Conservation (phyloP, 2,329 filamentous ascomycete species). For the Mariannaea elegans region DNA sequence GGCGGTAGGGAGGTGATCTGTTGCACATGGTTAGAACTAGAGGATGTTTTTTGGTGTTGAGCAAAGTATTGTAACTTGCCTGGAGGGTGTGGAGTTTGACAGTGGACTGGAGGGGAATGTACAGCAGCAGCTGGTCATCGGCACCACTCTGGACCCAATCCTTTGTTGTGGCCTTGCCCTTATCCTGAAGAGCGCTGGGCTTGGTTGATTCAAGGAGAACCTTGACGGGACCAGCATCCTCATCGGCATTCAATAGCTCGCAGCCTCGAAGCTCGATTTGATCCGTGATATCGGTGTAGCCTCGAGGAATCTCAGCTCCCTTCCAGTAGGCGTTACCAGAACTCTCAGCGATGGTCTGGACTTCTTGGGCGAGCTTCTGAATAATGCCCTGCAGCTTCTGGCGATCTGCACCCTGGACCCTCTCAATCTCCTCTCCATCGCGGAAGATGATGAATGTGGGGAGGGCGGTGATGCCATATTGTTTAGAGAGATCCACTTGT, state of each 20-base stretch:
- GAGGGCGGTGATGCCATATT: conserved; percentile 78
- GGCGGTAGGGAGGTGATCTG: conserved; percentile 85
- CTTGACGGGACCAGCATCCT: conserved; percentile 75
- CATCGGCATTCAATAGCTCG: conserved; percentile 89
- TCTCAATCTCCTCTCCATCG: conserved; percentile 72
- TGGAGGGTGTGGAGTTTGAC: conserved; percentile 88
- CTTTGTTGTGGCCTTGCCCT: conserved; percentile 54
- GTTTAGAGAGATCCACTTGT: conserved; percentile 76
- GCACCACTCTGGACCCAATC: conserved; percentile 98
- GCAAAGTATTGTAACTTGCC: conserved; percentile 49
- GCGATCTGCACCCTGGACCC: conserved; percentile 78
- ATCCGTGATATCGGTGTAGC: conserved; percentile 85
- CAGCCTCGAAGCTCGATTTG: conserved; percentile 81
- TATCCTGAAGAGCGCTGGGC: conserved; percentile 69
- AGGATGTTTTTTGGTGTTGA: not conserved
- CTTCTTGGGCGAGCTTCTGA: conserved; percentile 74
- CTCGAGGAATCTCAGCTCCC: conserved; percentile 77
- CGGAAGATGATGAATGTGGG: conserved; percentile 95
- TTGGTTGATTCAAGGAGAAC: conserved; percentile 76
- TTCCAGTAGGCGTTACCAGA: conserved; percentile 69
- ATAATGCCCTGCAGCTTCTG: conserved; percentile 75
- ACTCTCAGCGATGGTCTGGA: conserved; percentile 61
- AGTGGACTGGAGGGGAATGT: conserved; percentile 85
- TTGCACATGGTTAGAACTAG: conserved; percentile 41
- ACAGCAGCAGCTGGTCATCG: conserved; percentile 95